Conservation (phyloP, 2,329 filamentous ascomycete genomes). For the Plectosphaerella plurivora region DNA sequence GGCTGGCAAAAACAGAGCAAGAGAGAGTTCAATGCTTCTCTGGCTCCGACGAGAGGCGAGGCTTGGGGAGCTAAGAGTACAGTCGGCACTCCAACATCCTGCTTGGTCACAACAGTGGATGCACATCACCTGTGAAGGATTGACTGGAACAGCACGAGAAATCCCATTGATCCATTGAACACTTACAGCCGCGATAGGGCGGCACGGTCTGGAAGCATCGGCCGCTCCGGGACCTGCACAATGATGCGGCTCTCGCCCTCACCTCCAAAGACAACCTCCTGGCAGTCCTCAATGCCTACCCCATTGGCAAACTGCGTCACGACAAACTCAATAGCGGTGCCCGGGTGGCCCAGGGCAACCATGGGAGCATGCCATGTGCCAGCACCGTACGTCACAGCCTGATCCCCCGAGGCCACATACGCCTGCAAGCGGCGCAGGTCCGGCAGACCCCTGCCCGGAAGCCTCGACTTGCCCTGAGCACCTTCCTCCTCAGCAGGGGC, state of each 20-base stretch:
- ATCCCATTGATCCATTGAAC: no score
- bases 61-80: no score
- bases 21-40: no score
- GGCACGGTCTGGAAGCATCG: background rate
- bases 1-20: no score
- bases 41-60: no score
- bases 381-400: constrained; percentile 87
- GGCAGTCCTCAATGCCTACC: constrained; percentile 78
- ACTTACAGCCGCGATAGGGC: no score
- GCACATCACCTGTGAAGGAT: no score
- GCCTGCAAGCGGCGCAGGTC: constrained; percentile 67
- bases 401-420: constrained; percentile 71
- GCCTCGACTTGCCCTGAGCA: constrained; percentile 21
- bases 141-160: no score
- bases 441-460: constrained; percentile 62
- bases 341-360: constrained; percentile 67
- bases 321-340: constrained; percentile 71
- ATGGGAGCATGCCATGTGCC: constrained; percentile 97
- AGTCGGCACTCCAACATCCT: no score
- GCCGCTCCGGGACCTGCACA: constrained; percentile 24
- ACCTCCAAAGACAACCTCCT: constrained; percentile 57
- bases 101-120: no score
- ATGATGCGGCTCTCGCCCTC: constrained; percentile 31
- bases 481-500: constrained; percentile 17
- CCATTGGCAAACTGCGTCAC: constrained; percentile 89